phyloP scores from a whole-genome alignment of 805 yeast species.

The Pichia paraexigua region DNA sequence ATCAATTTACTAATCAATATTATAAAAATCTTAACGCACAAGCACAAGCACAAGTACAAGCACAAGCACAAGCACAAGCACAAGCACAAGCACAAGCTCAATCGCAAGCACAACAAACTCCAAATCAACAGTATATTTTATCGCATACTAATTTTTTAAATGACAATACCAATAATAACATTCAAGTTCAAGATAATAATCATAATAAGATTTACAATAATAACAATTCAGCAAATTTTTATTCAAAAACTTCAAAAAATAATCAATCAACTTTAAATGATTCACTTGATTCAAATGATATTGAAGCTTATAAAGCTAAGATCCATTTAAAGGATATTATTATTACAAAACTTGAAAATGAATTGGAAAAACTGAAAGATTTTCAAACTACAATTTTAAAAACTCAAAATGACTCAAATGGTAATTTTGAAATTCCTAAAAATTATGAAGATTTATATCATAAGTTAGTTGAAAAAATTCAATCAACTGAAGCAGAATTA shows the following conservation, averaged over 20 bases:
- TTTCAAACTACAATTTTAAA: conserved; percentile 35
- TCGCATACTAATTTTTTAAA: neutral
- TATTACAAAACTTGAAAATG: conserved; percentile 38
- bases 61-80: neutral
- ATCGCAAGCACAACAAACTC: neutral
- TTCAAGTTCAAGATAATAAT: neutral
- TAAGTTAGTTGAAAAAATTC: conserved; percentile 23
- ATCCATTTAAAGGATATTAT: conserved; percentile 48
- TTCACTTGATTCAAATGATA: conserved; percentile 12
- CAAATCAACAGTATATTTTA: neutral
- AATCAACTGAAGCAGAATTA: conserved; percentile 36
- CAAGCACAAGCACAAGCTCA: too few relatives aligned
- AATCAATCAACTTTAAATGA: conserved; percentile 7
- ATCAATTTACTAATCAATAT: neutral
- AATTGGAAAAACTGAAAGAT: conserved; percentile 32
- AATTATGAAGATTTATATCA: conserved; percentile 28
- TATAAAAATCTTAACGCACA: neutral
- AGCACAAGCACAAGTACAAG: neutral
- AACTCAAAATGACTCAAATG: conserved; percentile 9
- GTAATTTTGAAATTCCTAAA: conserved; percentile 25
- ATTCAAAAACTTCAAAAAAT: conserved; percentile 3
- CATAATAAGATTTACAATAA: neutral
- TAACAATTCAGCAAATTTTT: neutral
- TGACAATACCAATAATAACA: neutral
- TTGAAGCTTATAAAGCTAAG: conserved; percentile 39